Conservation (phyloP, 2,329 filamentous ascomycete species). For the Aureobasidium zeae region DNA sequence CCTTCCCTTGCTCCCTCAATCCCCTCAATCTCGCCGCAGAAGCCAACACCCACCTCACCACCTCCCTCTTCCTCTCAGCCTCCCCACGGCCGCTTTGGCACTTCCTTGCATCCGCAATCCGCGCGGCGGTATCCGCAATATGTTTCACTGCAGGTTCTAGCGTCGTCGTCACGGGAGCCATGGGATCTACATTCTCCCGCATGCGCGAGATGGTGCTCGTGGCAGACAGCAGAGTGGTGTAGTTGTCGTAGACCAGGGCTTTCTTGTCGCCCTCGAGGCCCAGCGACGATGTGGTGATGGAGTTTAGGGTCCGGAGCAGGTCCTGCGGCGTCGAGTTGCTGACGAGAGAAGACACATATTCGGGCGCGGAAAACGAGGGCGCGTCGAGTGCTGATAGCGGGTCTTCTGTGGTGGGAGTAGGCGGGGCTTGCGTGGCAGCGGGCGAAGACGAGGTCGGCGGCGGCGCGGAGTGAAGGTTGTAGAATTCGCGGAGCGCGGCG, state of each 20-base stretch:
- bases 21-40: conserved; percentile 50
- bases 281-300: background rate
- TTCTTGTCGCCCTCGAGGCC: conserved; percentile 94
- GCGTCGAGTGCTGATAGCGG: conserved; percentile 1
- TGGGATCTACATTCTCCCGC: conserved; percentile 70
- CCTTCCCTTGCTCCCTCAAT: conserved; percentile 51
- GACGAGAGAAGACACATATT: conserved; percentile 55
- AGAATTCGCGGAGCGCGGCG: conserved; percentile 84
- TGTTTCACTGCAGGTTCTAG: conserved; percentile 64
- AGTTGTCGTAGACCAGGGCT: conserved; percentile 95
- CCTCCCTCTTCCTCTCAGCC: conserved; percentile 40
- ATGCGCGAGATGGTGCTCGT: conserved; percentile 88
- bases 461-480: conserved; percentile 58
- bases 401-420: conserved; percentile 1
- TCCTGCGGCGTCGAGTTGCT: background rate
- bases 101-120: conserved; percentile 34
- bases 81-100: background rate
- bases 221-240: conserved; percentile 90
- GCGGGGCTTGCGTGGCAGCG: background rate
- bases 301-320: background rate
- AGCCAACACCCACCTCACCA: conserved; percentile 54
- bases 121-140: conserved; percentile 54
- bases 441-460: conserved; percentile 1
- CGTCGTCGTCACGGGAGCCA: conserved; percentile 64
- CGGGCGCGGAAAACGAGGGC: conserved; percentile 58